Percentiles rank a stretch among this genome's conserved stretches.
phyloP scores from a whole-genome alignment of 2,329 filamentous ascomycete species.

The Cercospora sesami region DNA sequence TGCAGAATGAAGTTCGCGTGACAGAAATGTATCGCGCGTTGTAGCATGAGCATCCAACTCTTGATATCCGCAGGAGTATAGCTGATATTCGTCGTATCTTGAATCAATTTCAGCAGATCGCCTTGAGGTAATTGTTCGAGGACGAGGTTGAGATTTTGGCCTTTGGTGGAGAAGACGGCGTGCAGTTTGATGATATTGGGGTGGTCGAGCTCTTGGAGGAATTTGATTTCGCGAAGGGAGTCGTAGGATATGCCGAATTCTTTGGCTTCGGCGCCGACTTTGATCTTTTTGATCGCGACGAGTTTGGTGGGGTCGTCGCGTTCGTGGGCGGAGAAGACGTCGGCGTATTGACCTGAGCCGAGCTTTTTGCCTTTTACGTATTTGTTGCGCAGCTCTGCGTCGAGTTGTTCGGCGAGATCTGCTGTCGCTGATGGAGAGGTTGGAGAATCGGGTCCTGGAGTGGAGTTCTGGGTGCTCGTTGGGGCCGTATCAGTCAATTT shows the following conservation, averaged over 20 bases:
- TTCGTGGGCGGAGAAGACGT: conserved; percentile 87
- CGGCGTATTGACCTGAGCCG: conserved; percentile 94
- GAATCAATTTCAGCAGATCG: conserved; percentile 91
- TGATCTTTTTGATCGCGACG: conserved; percentile 94
- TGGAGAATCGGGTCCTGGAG: conserved; percentile 18
- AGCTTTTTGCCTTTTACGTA: conserved; percentile 92
- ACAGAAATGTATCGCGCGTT: conserved; percentile 90
- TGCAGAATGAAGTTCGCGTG: conserved; percentile 93
- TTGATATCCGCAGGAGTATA: conserved; percentile 93
- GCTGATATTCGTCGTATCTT: conserved; percentile 72
- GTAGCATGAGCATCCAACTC: conserved; percentile 98
- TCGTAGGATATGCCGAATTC: conserved; percentile 87
- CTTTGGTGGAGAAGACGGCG: conserved; percentile 91
- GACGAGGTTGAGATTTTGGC: conserved; percentile 94
- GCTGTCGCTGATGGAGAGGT: conserved; percentile 21
- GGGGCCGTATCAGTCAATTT: conserved; percentile 29
- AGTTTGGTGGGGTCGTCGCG: conserved; percentile 67
- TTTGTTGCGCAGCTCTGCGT: conserved; percentile 65
- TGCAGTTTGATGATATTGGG: conserved; percentile 93
- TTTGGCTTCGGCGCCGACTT: conserved; percentile 78
- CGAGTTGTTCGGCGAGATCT: conserved; percentile 52
- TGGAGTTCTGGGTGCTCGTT: conserved; percentile 16
- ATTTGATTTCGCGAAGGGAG: conserved; percentile 92
- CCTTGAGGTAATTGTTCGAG: conserved; percentile 92
- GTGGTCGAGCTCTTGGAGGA: conserved; percentile 89